Conservation (phyloP, 139 green algal genomes). For the Spirogloea muscicola region DNA sequence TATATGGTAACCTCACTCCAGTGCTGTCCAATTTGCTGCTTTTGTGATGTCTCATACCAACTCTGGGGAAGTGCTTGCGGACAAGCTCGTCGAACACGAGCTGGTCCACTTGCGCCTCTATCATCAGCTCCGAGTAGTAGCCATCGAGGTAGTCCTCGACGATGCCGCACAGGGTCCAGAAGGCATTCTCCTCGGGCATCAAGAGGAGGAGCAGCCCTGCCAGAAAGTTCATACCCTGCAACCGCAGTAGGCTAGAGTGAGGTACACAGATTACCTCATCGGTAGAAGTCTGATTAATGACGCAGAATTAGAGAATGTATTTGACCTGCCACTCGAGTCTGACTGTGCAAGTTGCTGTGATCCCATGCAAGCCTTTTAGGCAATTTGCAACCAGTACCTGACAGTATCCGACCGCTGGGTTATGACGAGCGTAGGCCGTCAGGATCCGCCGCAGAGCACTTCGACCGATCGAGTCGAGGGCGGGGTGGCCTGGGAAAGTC, state of each 20-base stretch:
- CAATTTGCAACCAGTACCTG: no score
- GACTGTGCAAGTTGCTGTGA: no score
- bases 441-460: conserved; percentile 64
- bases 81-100: conserved; percentile 56
- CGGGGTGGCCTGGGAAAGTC: conserved; percentile 37
- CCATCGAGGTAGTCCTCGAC: conserved; percentile 71
- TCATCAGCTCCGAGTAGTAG: conserved; percentile 77
- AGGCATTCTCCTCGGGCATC: conserved; percentile 82
- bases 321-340: no score
- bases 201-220: conserved; percentile 74
- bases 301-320: no score
- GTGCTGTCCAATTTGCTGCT: no score
- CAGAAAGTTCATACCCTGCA: conserved; percentile 86
- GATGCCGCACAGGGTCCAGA: conserved; percentile 71
- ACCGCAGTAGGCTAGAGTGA: no score
- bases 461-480: conserved; percentile 47
- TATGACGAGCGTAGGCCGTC: conserved; percentile 67
- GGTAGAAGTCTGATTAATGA: no score
- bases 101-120: conserved; percentile 73
- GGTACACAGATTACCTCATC: no score
- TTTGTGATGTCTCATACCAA: no score
- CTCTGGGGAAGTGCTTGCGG: conserved; percentile 47
- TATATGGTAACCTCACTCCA: no score
- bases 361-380: no score
- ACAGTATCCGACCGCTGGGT: conserved; percentile 75